phyloP scores from a whole-genome alignment of 2,329 filamentous ascomycete species.

The Alternaria ethzedia region DNA sequence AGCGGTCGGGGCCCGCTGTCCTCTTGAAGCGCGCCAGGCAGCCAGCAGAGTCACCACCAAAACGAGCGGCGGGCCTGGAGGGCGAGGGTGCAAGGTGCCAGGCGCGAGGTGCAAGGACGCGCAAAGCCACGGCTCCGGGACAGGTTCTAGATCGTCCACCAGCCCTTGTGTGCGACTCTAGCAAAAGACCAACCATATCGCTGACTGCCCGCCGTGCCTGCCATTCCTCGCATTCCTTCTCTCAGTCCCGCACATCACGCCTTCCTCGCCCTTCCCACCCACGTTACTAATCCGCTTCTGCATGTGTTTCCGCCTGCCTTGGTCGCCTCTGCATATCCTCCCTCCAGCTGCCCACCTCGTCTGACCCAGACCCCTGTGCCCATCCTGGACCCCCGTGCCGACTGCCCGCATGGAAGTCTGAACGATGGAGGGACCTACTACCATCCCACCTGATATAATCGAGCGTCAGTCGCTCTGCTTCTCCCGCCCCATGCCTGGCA shows the following conservation, averaged over 20 bases:
- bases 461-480: constrained; percentile 54
- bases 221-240: constrained; percentile 34
- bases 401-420: constrained; percentile 32
- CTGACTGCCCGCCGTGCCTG: constrained; percentile 20
- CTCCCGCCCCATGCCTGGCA: constrained; percentile 48
- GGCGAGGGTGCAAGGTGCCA: neutral
- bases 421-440: constrained; percentile 39
- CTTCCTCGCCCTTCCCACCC: constrained; percentile 28
- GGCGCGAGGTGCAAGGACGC: constrained; percentile 15
- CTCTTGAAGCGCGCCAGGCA: neutral
- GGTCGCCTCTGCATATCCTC: constrained; percentile 5
- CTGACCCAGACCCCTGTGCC: constrained; percentile 15
- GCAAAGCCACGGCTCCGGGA: constrained; percentile 34
- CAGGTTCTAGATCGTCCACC: constrained; percentile 43
- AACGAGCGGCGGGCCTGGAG: constrained; percentile 4
- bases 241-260: constrained; percentile 28
- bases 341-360: constrained; percentile 10
- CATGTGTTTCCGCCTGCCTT: constrained; percentile 25
- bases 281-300: constrained; percentile 29
- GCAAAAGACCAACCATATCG: constrained; percentile 38
- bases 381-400: constrained; percentile 21
- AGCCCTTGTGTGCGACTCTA: constrained; percentile 34
- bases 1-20: neutral
- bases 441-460: constrained; percentile 48
- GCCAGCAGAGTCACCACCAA: neutral